These are phyloP conservation scores for Trametes sanguinea DNA, from an alignment of 768 basidiomycete genomes.

Conservation along the genomic window DNA sequence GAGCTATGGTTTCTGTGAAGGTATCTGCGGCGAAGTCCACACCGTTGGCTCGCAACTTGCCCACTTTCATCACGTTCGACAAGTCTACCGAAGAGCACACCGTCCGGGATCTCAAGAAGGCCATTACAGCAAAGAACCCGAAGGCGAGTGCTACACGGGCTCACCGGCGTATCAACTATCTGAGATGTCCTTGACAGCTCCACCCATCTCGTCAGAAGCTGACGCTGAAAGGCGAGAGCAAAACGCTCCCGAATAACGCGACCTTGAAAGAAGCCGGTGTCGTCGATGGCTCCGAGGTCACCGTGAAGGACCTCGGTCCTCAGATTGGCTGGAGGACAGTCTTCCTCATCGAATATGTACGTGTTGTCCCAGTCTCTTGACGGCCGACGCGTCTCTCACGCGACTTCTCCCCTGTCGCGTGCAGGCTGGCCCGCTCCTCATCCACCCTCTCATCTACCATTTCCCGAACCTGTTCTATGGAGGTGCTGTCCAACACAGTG, in stretches of 20 bases:
- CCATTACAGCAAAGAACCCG: conserved; percentile 58
- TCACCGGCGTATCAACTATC: too few relatives aligned
- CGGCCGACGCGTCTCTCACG: neutral
- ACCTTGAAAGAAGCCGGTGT: conserved; percentile 61
- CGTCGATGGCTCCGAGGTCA: conserved; percentile 60
- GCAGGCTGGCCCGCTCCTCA: conserved; percentile 83
- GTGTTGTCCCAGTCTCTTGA: conserved; percentile 32
- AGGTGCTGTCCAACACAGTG: conserved; percentile 66
- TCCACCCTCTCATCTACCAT: conserved; percentile 85
- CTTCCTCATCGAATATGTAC: conserved; percentile 92
- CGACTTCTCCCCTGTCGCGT: neutral
- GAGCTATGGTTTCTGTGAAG: conserved; percentile 53
- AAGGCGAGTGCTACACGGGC: conserved; percentile 37
- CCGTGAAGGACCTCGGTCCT: conserved; percentile 87
- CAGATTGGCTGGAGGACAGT: conserved; percentile 90
- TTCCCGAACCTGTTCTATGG: conserved; percentile 74
- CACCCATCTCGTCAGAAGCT: conserved; percentile 73
- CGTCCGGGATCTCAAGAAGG: conserved; percentile 67
- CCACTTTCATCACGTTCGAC: conserved; percentile 51
- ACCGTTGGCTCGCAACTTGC: conserved; percentile 53
- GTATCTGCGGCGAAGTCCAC: conserved; percentile 52
- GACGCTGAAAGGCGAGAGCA: conserved; percentile 60
- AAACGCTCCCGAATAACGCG: conserved; percentile 61
- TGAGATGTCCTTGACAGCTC: conserved; percentile 50
- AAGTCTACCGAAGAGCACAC: conserved; percentile 52